Percentiles rank a stretch among this genome's conserved stretches.
These are phyloP conservation scores for Nitzschia palea DNA, from an alignment of 108 stramenopile species.

Conservation along the genomic window DNA sequence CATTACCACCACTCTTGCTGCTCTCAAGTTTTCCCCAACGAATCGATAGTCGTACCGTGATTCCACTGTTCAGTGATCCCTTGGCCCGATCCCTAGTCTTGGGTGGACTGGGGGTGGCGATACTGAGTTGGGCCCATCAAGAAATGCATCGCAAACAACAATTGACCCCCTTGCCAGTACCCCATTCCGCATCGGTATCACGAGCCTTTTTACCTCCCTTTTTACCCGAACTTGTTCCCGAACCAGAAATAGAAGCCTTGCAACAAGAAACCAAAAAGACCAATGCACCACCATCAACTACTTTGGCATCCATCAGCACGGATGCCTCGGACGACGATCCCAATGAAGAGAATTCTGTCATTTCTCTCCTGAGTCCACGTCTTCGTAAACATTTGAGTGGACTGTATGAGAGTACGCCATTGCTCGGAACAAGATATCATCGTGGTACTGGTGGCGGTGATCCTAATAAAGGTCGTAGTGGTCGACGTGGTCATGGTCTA, in stretches of 20 bases:
- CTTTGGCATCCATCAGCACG: neutral
- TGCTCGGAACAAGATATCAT: neutral
- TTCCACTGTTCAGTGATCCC: conserved; percentile 38
- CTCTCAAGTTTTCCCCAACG: conserved; percentile 53
- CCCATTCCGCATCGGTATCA: conserved; percentile 41
- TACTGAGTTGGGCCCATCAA: conserved; percentile 71
- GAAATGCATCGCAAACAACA: conserved; percentile 62
- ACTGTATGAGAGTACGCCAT: conserved; percentile 11
- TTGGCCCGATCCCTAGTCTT: conserved; percentile 40
- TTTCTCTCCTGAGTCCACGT: conserved; percentile 35
- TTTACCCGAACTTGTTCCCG: conserved; percentile 57
- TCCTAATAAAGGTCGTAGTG: neutral
- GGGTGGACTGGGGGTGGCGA: conserved; percentile 43
- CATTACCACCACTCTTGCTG: conserved; percentile 64
- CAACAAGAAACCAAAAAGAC: neutral
- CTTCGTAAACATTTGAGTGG: conserved; percentile 30
- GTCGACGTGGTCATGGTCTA: neutral
- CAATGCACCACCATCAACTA: neutral
- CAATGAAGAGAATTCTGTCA: neutral
- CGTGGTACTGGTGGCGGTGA: no score
- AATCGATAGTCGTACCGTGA: conserved; percentile 4
- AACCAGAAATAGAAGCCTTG: conserved; percentile 31
- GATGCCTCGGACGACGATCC: conserved; percentile 5
- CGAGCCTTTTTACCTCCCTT: conserved; percentile 70
- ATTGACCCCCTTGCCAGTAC: conserved; percentile 58